Base-by-base conservation (phyloP, 2,329 filamentous ascomycete species). In the Arthrobotrys pseudoclavata region DNA sequence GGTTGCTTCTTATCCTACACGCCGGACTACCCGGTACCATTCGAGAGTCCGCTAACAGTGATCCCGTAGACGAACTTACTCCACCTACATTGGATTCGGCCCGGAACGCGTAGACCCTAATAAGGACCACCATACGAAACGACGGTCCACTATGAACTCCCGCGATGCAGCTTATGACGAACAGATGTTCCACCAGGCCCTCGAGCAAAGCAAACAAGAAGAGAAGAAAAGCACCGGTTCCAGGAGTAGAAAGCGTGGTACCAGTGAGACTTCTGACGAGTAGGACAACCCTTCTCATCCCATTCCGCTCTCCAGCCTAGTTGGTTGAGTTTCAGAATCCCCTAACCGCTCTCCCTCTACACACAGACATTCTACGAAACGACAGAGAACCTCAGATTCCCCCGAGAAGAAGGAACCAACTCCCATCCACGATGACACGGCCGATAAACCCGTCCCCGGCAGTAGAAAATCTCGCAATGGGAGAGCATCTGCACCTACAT, bases 131-230 rank as follows among this genome's bases (percentile, higher is more conserved):
- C 87, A 89, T 64, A 90, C 91, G 42, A 98, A 97, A 83, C 89
- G 96, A 76, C 89, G 96, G 29, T 97, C 94, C 20, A 99, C 96
- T 5, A 97, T 98, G 93, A 97, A 98, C 83, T 99, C 96, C 83
- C 90, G 95, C 79, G 92, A 94, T 83, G 94, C 95, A 48, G 95
- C 94, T 22, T 98, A 98, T 81, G 94, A 98, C 80, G 96, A 99
- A 84, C 94, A 97, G 81, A 93, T 96, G 83, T 91, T 94, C 82
- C 84, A 99, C 45, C 89, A 94, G 68, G 96, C 95, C 31, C 94
- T 99, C 81, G 95, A 98, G 84, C 94, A 96, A 79, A 99, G 96
- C 86, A 97, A 94, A 84, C 91, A 92, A 82, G 93, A 96, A 50
- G 89, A 88, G 10, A 86, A 87, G 57, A 84, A 86, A 12, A 89